Percentiles rank a stretch among this genome's conserved stretches.
Conservation (phyloP, 257 asterid species). For the Solanum clarkiae region DNA sequence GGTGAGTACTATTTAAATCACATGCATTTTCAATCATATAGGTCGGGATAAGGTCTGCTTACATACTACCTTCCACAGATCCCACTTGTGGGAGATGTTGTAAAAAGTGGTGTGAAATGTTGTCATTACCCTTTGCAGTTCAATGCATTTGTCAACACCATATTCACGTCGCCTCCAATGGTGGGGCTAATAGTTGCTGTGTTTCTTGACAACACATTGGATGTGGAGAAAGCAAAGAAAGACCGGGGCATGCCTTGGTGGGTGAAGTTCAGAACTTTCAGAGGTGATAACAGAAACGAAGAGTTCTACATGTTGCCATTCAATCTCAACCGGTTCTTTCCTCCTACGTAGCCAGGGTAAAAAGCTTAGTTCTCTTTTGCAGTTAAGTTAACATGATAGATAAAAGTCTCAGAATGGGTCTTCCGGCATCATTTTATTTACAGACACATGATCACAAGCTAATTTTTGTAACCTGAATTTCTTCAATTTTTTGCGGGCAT, state of each 20-base stretch:
- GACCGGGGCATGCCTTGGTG: slow-evolving; percentile 99
- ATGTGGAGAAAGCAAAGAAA: slow-evolving; percentile 85
- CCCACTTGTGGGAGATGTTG: background rate
- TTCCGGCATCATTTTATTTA: background rate
- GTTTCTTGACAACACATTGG: slow-evolving; percentile 85
- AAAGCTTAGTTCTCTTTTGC: background rate
- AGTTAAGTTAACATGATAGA: slow-evolving; percentile 12
- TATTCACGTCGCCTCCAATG: slow-evolving; percentile 80
- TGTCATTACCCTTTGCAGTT: slow-evolving; percentile 38
- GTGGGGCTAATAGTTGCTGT: slow-evolving; percentile 80
- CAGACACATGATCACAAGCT: background rate
- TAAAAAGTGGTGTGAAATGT: background rate
- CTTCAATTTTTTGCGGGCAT: slow-evolving; percentile 12
- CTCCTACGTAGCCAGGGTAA: slow-evolving; percentile 51
- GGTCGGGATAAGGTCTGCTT: background rate
- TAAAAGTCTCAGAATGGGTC: slow-evolving; percentile 7
- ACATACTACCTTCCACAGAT: background rate
- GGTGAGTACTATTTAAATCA: slow-evolving; percentile 33
- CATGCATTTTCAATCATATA: background rate
- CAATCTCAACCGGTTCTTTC: slow-evolving; percentile 91
- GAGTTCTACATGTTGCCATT: slow-evolving; percentile 95
- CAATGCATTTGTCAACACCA: slow-evolving; percentile 80
- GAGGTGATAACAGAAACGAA: slow-evolving; percentile 92
- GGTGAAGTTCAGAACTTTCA: slow-evolving; percentile 81
- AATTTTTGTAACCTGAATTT: background rate